These are phyloP conservation scores for Primulina tabacum DNA, from an alignment of 257 asterid genomes.

Conservation along the genomic window DNA sequence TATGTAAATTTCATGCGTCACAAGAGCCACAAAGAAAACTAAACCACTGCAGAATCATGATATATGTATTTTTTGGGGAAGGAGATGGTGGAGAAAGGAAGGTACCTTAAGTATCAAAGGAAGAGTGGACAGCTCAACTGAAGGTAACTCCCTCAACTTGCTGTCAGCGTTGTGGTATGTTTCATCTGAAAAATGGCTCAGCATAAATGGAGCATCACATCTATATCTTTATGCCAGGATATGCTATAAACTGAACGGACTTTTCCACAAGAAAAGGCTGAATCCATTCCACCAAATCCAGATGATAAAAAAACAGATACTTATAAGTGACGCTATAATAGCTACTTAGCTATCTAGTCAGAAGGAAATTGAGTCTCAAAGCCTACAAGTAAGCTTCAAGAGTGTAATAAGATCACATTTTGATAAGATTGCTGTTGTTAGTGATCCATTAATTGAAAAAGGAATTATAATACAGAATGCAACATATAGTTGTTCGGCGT, in stretches of 20 bases:
- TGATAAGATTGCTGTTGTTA: background rate
- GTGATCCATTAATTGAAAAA: too few species aligned
- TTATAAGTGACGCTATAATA: background rate
- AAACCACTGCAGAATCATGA: slow-evolving; percentile 12
- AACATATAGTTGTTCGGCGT: background rate
- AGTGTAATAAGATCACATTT: background rate
- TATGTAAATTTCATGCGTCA: slow-evolving; percentile 15
- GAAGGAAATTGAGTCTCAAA: background rate
- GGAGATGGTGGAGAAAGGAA: slow-evolving; percentile 23
- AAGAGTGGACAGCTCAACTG: slow-evolving; percentile 82
- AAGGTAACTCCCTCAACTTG: slow-evolving; percentile 91
- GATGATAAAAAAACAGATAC: slow-evolving; percentile 1
- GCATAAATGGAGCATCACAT: slow-evolving; percentile 22
- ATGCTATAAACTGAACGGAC: slow-evolving; percentile 9
- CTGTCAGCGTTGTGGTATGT: slow-evolving; percentile 63
- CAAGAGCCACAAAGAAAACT: slow-evolving; percentile 5
- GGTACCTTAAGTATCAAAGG: slow-evolving; percentile 87
- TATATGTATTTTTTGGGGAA: slow-evolving; percentile 16
- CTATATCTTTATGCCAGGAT: slow-evolving; percentile 11
- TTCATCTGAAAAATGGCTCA: slow-evolving; percentile 50
- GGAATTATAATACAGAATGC: background rate
- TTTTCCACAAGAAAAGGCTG: background rate
- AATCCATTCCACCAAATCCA: slow-evolving; percentile 3
- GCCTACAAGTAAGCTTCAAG: slow-evolving; percentile 8
- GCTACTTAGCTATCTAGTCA: background rate